phyloP scores from a whole-genome alignment of 2,329 filamentous ascomycete genomes.

The Paramyrothecium sp. region DNA sequence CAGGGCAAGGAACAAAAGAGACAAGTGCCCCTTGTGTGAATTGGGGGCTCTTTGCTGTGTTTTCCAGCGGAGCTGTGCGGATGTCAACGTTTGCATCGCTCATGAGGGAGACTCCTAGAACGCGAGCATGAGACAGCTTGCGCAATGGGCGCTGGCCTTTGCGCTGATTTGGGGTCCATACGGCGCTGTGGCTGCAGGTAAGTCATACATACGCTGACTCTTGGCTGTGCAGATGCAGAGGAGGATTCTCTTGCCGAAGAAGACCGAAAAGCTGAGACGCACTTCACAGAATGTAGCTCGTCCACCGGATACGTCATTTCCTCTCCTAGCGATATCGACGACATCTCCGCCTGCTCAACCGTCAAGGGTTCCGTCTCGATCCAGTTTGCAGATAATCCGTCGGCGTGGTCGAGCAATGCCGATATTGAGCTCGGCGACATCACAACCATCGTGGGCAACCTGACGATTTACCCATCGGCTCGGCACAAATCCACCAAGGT shows the following conservation, averaged over 20 bases:
- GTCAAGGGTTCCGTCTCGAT: conserved; percentile 24
- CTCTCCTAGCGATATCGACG: conserved; percentile 13
- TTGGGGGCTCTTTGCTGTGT: neutral
- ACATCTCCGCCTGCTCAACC: conserved; percentile 18
- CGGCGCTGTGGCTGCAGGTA: neutral
- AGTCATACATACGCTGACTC: neutral
- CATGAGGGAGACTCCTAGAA: neutral
- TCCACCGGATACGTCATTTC: conserved; percentile 13
- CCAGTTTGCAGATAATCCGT: conserved; percentile 18
- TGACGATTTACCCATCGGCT: conserved; percentile 22
- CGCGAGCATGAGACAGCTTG: neutral
- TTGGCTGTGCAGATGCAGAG: neutral
- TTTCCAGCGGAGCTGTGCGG: neutral
- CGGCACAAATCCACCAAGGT: conserved; percentile 19
- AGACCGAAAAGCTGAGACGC: neutral
- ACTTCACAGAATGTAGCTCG: neutral
- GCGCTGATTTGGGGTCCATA: neutral
- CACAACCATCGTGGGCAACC: conserved; percentile 15
- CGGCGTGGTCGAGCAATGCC: conserved; percentile 19
- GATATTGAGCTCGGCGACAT: conserved; percentile 20
- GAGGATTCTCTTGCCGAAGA: neutral
- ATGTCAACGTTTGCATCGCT: neutral
- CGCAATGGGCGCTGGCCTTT: neutral
- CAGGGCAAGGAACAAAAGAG: neutral
- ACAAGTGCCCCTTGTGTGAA: neutral